Conservation (phyloP, 441 rosid species). For the Cnidoscolus chayamansa region DNA sequence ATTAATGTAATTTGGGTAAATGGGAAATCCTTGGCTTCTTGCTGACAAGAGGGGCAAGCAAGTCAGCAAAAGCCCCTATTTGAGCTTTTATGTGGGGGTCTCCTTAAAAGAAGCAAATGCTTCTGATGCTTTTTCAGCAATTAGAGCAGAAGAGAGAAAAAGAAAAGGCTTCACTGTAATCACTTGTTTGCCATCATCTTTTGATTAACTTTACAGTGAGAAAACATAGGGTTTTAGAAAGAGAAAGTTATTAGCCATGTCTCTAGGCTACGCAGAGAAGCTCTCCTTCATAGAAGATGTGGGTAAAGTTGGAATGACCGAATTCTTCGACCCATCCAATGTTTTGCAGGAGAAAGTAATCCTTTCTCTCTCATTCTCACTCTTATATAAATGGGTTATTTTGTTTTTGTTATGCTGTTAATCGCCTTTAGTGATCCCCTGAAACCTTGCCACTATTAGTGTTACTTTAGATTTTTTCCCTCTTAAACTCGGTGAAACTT, state of each 20-base stretch:
- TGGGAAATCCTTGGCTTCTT: slow-evolving; percentile 1
- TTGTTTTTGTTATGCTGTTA: background rate
- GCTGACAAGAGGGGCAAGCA: background rate
- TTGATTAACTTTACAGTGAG: slow-evolving; percentile 26
- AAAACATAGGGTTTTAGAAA: slow-evolving; percentile 22
- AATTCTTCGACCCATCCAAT: slow-evolving; percentile 72
- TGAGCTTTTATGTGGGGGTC: slow-evolving; percentile 29
- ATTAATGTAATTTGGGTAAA: slow-evolving; percentile 17
- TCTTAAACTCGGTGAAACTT: slow-evolving; percentile 4
- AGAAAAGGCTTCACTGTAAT: slow-evolving; percentile 10
- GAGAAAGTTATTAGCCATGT: slow-evolving; percentile 44
- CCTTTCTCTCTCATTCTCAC: slow-evolving; percentile 6
- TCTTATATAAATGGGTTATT: slow-evolving; percentile 7
- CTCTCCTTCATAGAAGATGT: slow-evolving; percentile 92
- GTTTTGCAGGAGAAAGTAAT: slow-evolving; percentile 71
- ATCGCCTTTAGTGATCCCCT: slow-evolving; percentile 10
- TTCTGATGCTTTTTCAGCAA: slow-evolving; percentile 19
- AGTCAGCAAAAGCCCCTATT: background rate
- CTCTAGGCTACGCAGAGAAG: slow-evolving; percentile 97
- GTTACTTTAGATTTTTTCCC: slow-evolving; percentile 6
- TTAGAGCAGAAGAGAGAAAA: slow-evolving; percentile 1
- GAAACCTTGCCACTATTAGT: background rate
- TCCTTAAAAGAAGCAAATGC: slow-evolving; percentile 40
- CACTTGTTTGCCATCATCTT: background rate
- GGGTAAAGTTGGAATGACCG: slow-evolving; percentile 92